phyloP scores from a whole-genome alignment of 1,139 yeast genomes.

The Pichia kudriavzevii region DNA sequence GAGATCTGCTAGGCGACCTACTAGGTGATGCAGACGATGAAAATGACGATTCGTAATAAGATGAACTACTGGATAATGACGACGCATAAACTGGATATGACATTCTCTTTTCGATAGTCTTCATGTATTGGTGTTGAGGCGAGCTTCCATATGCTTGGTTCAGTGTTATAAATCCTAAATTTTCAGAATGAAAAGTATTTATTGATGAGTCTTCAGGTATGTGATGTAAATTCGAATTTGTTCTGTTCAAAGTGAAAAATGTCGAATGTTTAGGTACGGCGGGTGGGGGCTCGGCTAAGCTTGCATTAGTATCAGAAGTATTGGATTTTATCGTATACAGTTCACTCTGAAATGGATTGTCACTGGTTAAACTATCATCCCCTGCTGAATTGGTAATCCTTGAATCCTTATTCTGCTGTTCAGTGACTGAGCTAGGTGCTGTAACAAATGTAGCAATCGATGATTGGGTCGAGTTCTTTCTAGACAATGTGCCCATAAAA shows the following conservation, averaged over 20 bases:
- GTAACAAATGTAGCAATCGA: conserved; percentile 22
- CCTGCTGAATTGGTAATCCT: too few relatives aligned
- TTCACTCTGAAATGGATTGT: conserved; percentile 10
- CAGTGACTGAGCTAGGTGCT: conserved; percentile 13
- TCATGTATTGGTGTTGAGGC: conserved; percentile 12
- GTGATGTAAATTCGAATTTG: conserved; percentile 14
- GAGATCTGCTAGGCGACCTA: neutral
- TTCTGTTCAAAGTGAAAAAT: conserved; percentile 6
- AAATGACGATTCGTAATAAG: conserved; percentile 6
- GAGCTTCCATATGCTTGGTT: conserved; percentile 5
- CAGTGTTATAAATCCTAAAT: conserved; percentile 10
- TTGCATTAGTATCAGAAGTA: too few relatives aligned
- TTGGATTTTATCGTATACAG: conserved; percentile 4
- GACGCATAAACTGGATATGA: neutral
- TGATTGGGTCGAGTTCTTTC: conserved; percentile 25
- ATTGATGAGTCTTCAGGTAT: conserved; percentile 20
- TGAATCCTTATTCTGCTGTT: too few relatives aligned
- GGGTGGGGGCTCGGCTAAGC: conserved; percentile 13
- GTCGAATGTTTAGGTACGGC: conserved; percentile 14
- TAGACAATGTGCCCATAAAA: conserved; percentile 20
- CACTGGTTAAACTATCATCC: too few relatives aligned
- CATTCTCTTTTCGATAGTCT: conserved; percentile 1
- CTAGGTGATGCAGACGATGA: conserved; percentile 2
- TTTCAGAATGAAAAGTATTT: conserved; percentile 12
- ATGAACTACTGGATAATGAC: neutral